phyloP scores from a whole-genome alignment of 441 rosid genomes.

The Bocquillonia castaneifolia region DNA sequence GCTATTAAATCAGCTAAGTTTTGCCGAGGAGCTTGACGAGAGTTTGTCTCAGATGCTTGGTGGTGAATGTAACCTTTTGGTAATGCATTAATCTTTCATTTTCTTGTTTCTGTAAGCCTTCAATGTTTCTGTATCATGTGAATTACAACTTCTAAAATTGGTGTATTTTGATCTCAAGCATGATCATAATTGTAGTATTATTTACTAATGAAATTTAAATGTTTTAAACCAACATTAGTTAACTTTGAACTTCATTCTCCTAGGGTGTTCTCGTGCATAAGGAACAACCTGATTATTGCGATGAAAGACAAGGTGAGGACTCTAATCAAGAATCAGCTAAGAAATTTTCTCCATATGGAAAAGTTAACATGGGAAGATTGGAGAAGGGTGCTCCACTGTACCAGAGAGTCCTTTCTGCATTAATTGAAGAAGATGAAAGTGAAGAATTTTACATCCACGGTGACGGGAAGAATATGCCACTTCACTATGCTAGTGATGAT shows the following conservation, averaged over 20 bases:
- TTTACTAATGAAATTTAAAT: conserved; percentile 1
- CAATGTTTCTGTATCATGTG: background rate
- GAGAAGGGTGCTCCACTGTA: conserved; percentile 63
- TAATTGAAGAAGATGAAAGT: conserved; percentile 89
- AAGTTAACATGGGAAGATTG: conserved; percentile 44
- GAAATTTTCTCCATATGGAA: conserved; percentile 41
- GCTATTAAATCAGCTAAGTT: conserved; percentile 50
- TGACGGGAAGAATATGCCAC: conserved; percentile 48
- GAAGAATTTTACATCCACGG: conserved; percentile 31
- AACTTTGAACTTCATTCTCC: conserved; percentile 17
- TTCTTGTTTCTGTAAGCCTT: conserved; percentile 8
- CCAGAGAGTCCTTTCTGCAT: conserved; percentile 88
- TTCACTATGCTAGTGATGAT: conserved; percentile 76
- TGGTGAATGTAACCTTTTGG: conserved; percentile 44
- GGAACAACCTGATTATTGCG: conserved; percentile 36
- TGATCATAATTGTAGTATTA: background rate
- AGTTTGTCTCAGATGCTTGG: conserved; percentile 54
- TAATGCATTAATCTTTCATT: conserved; percentile 26
- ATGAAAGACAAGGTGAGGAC: conserved; percentile 34
- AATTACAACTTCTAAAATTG: conserved; percentile 4
- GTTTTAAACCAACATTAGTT: background rate
- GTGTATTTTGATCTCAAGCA: background rate
- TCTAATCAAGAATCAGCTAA: conserved; percentile 37
- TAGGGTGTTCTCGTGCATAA: conserved; percentile 52
- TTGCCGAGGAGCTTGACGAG: conserved; percentile 61